Evolutionary conservation across 2,329 filamentous ascomycete genomes (phyloP), one percentile per base, ranked within the genome.

Genomic region (Penicillium griseofulvum): DNA sequence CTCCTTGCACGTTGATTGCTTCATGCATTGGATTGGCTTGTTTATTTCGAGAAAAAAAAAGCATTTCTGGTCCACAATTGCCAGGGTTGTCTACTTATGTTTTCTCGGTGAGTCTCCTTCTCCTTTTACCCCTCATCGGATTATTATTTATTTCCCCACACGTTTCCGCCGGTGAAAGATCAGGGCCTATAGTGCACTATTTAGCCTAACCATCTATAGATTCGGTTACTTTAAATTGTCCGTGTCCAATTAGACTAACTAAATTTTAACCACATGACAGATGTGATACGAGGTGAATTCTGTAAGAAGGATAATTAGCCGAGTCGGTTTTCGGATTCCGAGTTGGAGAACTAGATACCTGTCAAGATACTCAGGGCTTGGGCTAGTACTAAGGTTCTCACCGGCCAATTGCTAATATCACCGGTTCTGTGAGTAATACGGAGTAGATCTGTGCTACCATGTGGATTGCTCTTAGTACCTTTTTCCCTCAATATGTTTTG

Each of bases 161-260:
- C 34, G 26, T 33, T 44, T 51, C 43, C 43, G 24, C 39, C 59
- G 61, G 59, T 62, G 56, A 62, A 63, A 55, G 56, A 56, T 39
- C 42, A 49, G 49, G 43, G 36, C 44, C 12, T 17, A 55, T 49
- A 44, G 52, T 41, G 51, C 57, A 56, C 43, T 49, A 19, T 54
- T 42, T 48, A 38, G 11, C 34, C 42, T 44, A 22, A n/a, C 19
- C 19, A 29, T 51, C 34, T 19, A 45, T 54, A 44, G 38, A 45
- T 31, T n/a, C 26, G 26, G 39, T 28, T 38, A 33, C 31, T 43
- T 28, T 44, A 38, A 49, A 28, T 19, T 24, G 14, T 31, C 5
- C 12, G 11, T 19, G 22, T 37, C 45, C 34, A 41, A 45, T 45
- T 22, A 22, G n/a, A 45, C 6, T 5, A n/a, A 14, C 10, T 22